Percentiles rank a stretch among this genome's conserved stretches.
Conservation (phyloP, 352 stramenopile genomes). For the Peronospora belbahrii region DNA sequence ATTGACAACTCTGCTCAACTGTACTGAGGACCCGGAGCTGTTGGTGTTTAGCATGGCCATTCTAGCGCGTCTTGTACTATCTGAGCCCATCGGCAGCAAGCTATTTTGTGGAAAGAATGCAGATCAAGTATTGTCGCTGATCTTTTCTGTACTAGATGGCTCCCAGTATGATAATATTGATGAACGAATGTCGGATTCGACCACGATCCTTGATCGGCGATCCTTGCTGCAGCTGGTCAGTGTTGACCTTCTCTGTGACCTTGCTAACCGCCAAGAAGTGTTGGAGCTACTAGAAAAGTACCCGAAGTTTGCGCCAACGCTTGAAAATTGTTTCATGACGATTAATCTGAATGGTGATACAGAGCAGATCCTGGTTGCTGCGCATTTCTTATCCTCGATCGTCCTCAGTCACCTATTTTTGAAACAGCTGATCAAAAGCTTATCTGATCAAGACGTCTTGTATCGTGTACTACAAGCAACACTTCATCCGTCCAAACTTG, state of each 20-base stretch:
- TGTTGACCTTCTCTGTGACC: constrained; percentile 61
- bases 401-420: constrained; percentile 55
- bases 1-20: constrained; percentile 76
- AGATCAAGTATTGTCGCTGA: constrained; percentile 57
- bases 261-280: constrained; percentile 51
- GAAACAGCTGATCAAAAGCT: constrained; percentile 41
- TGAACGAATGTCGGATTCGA: constrained; percentile 19
- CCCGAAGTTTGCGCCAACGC: constrained; percentile 33
- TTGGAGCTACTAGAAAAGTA: constrained; percentile 43
- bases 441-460: constrained; percentile 54
- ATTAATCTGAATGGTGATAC: constrained; percentile 64
- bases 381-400: constrained; percentile 54
- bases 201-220: constrained; percentile 30
- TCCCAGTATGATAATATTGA: constrained; percentile 32
- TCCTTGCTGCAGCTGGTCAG: constrained; percentile 48
- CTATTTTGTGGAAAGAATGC: constrained; percentile 80
- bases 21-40: constrained; percentile 63
- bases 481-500: constrained; percentile 59
- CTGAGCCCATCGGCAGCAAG: constrained; percentile 66
- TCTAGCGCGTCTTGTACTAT: constrained; percentile 60
- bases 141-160: constrained; percentile 63
- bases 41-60: constrained; percentile 76
- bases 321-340: constrained; percentile 47
- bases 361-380: constrained; percentile 48
- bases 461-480: constrained; percentile 60